A percentile compares a stretch with the other conserved stretches of the same genome.
Evolutionary conservation across 73 alveolate species (phyloP).

Genomic region (Diophrys sp.): DNA sequence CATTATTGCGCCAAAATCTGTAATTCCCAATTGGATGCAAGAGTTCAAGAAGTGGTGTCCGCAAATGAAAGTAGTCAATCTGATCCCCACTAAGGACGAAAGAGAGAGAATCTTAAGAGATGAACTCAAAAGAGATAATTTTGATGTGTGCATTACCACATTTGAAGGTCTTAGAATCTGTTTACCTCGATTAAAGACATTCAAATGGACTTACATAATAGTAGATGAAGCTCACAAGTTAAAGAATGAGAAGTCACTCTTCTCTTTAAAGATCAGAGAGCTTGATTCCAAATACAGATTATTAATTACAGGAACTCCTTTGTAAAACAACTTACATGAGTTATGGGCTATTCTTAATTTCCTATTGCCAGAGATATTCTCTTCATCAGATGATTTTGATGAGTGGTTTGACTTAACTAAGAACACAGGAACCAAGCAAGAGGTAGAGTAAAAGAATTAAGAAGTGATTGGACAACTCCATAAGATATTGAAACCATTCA

Average conservation of each 20-base stretch:
- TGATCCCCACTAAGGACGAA: slow-evolving; percentile 92
- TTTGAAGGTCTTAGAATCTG: slow-evolving; percentile 98
- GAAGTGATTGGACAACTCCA: slow-evolving; percentile 91
- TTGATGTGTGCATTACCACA: slow-evolving; percentile 93
- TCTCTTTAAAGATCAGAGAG: slow-evolving; percentile 71
- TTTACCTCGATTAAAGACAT: slow-evolving; percentile 74
- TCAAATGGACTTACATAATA: slow-evolving; percentile 90
- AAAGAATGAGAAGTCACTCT: slow-evolving; percentile 88
- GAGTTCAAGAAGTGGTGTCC: slow-evolving; percentile 96
- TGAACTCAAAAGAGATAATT: slow-evolving; percentile 79
- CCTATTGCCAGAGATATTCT: slow-evolving; percentile 95
- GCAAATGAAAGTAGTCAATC: slow-evolving; percentile 74
- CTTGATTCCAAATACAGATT: slow-evolving; percentile 87
- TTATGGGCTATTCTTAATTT: slow-evolving; percentile 96
- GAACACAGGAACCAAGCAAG: slow-evolving; percentile 71
- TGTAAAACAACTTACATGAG: slow-evolving; percentile 96
- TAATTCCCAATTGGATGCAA: slow-evolving; percentile 95
- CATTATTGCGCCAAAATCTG: slow-evolving; percentile 92
- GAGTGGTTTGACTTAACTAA: slow-evolving; percentile 82
- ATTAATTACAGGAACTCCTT: slow-evolving; percentile 96
- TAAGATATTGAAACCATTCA: slow-evolving; percentile 92
- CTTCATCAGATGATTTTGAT: slow-evolving; percentile 83
- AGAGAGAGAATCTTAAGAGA: slow-evolving; percentile 89
- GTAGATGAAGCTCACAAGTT: slow-evolving; percentile 98
- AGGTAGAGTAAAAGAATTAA: slow-evolving; percentile 85